Evolutionary conservation across 345 rosid genomes (phyloP).

Genomic region (Odontarrhena argentea): DNA sequence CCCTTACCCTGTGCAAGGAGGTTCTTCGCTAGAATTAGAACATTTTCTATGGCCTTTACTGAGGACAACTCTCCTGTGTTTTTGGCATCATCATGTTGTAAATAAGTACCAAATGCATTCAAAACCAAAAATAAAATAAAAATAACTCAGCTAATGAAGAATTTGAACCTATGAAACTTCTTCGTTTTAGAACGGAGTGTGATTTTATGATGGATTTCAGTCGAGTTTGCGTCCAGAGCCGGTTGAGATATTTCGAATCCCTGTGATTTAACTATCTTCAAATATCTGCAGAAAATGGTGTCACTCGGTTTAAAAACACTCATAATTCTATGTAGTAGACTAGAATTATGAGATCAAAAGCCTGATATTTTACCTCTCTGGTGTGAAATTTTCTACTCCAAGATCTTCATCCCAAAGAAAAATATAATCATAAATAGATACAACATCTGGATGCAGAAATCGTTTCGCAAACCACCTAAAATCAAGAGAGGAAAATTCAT

Average conservation of each 20-base stretch:
- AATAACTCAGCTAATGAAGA: too few relatives aligned
- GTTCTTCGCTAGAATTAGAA: conserved; percentile 74
- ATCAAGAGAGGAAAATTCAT: neutral
- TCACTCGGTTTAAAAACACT: neutral
- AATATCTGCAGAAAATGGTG: conserved; percentile 55
- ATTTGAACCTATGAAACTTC: conserved; percentile 65
- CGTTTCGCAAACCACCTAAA: conserved; percentile 99
- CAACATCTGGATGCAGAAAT: conserved; percentile 93
- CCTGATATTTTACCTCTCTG: conserved; percentile 54
- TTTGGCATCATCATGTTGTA: conserved; percentile 13
- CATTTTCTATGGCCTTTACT: conserved; percentile 47
- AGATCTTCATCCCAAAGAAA: conserved; percentile 99
- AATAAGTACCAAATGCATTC: conserved; percentile 17
- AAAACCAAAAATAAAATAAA: neutral
- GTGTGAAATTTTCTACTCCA: conserved; percentile 79
- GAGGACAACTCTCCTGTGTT: conserved; percentile 39
- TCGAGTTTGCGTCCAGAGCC: conserved; percentile 85
- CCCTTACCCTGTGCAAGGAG: conserved; percentile 93
- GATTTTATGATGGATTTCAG: conserved; percentile 89
- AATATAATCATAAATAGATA: conserved; percentile 77
- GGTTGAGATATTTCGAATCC: conserved; percentile 98
- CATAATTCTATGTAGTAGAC: neutral
- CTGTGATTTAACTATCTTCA: conserved; percentile 69
- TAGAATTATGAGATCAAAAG: neutral
- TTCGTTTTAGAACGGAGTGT: conserved; percentile 76